phyloP scores from a whole-genome alignment of 345 rosid species.

The Cardamine chenopodiifolia region DNA sequence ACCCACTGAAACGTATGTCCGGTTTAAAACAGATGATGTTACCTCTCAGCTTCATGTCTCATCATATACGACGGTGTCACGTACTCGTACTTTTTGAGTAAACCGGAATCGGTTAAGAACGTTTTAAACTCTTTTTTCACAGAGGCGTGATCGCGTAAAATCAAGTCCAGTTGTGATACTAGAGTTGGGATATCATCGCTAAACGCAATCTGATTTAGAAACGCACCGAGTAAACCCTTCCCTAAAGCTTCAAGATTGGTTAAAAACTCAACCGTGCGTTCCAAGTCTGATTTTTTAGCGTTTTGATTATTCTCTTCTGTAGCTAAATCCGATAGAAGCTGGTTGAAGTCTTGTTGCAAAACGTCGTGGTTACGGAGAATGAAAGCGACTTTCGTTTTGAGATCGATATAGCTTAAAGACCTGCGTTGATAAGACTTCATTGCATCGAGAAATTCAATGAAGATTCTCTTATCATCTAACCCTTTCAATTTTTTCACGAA shows the following conservation, averaged over 20 bases:
- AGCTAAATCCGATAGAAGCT: neutral
- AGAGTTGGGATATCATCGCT: neutral
- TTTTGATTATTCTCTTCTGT: neutral
- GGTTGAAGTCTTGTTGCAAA: neutral
- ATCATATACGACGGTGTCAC: conserved; percentile 13
- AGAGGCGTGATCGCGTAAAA: neutral
- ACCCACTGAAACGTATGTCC: neutral
- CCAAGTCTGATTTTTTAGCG: neutral
- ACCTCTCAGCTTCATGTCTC: neutral
- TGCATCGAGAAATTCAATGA: neutral
- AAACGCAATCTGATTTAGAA: neutral
- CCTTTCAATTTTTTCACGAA: neutral
- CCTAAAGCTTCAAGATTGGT: neutral
- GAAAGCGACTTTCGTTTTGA: neutral
- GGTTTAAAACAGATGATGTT: conserved; percentile 18
- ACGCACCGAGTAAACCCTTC: neutral
- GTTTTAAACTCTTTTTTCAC: neutral
- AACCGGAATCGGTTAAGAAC: neutral
- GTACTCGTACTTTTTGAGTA: neutral
- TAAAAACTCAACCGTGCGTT: neutral
- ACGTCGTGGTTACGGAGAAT: neutral
- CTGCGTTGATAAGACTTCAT: neutral
- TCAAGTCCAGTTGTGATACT: neutral
- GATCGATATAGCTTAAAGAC: neutral
- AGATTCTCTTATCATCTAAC: neutral